Percentiles rank a stretch among this genome's conserved stretches.
Evolutionary conservation across 768 basidiomycete genomes (phyloP).

Genomic region (Rickenella mellea): DNA sequence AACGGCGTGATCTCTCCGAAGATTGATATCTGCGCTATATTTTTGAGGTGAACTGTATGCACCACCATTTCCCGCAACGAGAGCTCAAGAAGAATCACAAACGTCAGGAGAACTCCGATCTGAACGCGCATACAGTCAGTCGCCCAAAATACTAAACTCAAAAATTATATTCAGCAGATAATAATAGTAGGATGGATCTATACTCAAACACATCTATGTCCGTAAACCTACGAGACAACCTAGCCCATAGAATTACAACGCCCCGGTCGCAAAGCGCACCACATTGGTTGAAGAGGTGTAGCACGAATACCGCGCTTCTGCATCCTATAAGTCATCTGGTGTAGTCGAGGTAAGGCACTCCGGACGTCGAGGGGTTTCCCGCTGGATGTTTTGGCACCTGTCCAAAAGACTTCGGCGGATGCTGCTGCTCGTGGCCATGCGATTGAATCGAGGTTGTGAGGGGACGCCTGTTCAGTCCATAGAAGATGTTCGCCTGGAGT

Average conservation of each 20-base stretch:
- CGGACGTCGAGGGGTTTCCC: slow-evolving; percentile 22
- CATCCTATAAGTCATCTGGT: slow-evolving; percentile 55
- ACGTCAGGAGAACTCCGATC: no score
- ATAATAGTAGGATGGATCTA: no score
- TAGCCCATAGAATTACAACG: slow-evolving; percentile 48
- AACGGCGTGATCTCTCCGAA: no score
- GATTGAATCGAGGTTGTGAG: slow-evolving; percentile 59
- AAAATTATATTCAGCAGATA: no score
- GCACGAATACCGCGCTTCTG: slow-evolving; percentile 51
- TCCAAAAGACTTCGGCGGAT: slow-evolving; percentile 74
- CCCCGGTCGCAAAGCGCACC: slow-evolving; percentile 60
- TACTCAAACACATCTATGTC: no score
- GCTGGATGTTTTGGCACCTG: slow-evolving; percentile 27
- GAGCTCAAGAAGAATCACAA: no score
- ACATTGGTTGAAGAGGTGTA: slow-evolving; percentile 56
- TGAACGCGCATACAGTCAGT: no score
- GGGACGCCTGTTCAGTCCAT: slow-evolving; percentile 67
- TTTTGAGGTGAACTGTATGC: no score
- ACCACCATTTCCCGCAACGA: no score
- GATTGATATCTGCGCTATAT: no score
- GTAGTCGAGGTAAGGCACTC: slow-evolving; percentile 52
- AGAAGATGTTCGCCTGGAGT: slow-evolving; percentile 49
- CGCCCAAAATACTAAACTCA: no score
- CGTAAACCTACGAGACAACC: no score
- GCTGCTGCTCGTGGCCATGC: slow-evolving; percentile 68